Percentiles rank a stretch among this genome's conserved stretches.
These are phyloP conservation scores for Annona squamosa DNA, from an alignment of 164 flowering plant species.

Conservation along the genomic window DNA sequence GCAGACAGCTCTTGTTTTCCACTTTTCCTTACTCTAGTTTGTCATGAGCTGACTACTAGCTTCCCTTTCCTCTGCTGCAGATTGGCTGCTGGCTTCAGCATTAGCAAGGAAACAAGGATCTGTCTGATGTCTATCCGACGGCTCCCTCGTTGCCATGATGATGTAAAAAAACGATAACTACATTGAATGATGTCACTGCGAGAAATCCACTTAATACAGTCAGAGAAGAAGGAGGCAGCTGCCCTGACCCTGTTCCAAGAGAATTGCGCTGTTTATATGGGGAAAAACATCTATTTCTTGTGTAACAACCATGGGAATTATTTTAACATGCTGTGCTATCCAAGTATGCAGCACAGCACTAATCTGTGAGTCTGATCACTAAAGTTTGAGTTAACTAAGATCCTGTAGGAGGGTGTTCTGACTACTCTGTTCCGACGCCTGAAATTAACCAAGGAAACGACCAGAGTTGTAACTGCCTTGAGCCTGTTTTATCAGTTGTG, in stretches of 20 bases:
- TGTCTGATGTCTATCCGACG: constrained; percentile 61
- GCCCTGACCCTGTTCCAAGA: constrained; percentile 40
- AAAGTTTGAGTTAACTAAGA: background rate
- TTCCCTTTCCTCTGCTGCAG: constrained; percentile 21
- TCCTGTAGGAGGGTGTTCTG: background rate
- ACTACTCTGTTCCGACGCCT: background rate
- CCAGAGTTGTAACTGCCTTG: background rate
- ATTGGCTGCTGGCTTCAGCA: constrained; percentile 63
- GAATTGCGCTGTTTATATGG: background rate
- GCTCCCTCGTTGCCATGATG: constrained; percentile 78
- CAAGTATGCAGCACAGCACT: background rate
- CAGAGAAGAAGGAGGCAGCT: constrained; percentile 42
- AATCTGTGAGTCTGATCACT: background rate
- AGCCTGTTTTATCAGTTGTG: no score
- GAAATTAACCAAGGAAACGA: no score
- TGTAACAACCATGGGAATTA: background rate
- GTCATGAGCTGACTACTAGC: constrained; percentile 28
- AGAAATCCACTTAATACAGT: constrained; percentile 74
- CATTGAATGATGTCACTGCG: constrained; percentile 74
- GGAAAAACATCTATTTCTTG: background rate
- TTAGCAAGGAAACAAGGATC: constrained; percentile 74
- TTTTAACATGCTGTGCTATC: background rate
- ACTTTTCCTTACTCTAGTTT: constrained; percentile 43
- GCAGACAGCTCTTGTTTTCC: background rate
- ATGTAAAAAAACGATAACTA: constrained; percentile 74